Percentiles rank a stretch among this genome's conserved stretches.
Conservation (phyloP, 257 asterid genomes). For the Gynochthodes officinalis region DNA sequence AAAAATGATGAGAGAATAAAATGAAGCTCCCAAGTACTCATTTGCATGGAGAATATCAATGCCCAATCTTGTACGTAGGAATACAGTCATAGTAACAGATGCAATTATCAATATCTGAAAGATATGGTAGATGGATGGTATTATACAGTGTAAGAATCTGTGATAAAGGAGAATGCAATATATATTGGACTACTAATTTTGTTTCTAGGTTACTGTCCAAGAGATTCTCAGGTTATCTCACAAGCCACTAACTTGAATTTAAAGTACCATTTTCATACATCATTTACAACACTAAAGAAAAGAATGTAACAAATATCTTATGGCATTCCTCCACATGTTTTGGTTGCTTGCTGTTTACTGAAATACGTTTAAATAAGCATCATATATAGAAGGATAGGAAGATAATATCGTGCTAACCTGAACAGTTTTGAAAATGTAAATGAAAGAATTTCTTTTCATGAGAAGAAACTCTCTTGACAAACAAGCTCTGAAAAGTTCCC, state of each 20-base stretch:
- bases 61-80: constrained; percentile 42
- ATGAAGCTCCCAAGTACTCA: constrained; percentile 50
- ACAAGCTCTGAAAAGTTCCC: constrained; percentile 42
- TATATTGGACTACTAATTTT: too few species aligned
- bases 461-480: constrained; percentile 50
- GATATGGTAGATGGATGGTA: background rate
- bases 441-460: constrained; percentile 47
- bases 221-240: too few species aligned
- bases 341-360: background rate
- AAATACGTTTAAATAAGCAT: background rate
- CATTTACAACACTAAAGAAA: too few species aligned
- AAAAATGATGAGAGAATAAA: constrained; percentile 36
- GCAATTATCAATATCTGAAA: constrained; percentile 45
- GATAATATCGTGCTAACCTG: constrained; percentile 33
- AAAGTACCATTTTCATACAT: too few species aligned
- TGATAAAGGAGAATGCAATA: too few species aligned
- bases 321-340: background rate
- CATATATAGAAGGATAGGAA: background rate
- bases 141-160: too few species aligned
- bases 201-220: too few species aligned
- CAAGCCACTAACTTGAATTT: too few species aligned
- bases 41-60: constrained; percentile 43
- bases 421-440: constrained; percentile 38
- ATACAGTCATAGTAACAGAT: constrained; percentile 42
- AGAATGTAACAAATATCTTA: background rate